Conservation (phyloP, 1,284 basidiomycete species). For the Fomitiporia mediterranea region DNA sequence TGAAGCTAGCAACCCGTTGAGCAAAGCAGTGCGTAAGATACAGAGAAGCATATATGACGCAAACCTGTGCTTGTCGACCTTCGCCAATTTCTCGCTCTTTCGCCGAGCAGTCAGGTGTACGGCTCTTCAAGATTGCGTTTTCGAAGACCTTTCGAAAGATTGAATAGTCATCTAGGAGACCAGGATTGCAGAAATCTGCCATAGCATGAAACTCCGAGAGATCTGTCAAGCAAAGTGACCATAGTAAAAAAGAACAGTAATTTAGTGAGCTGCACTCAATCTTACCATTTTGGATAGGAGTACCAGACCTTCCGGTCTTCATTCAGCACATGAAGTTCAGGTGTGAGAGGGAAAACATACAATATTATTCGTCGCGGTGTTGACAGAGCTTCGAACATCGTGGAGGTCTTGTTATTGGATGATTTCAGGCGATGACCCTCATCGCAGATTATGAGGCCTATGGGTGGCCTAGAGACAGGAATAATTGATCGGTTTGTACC, state of each 20-base stretch:
- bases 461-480: slow-evolving; percentile 57
- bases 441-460: slow-evolving; percentile 94
- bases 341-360: too few relatives aligned
- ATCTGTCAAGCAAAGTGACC: too few relatives aligned
- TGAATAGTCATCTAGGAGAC: slow-evolving; percentile 77
- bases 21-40: background rate
- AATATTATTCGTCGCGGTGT: slow-evolving; percentile 81
- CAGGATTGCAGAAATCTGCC: slow-evolving; percentile 95
- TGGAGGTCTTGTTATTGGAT: slow-evolving; percentile 86
- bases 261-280: too few relatives aligned
- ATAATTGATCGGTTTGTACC: background rate
- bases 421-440: slow-evolving; percentile 97
- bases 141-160: slow-evolving; percentile 83
- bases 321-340: too few relatives aligned
- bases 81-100: slow-evolving; percentile 76
- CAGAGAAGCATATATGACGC: slow-evolving; percentile 10
- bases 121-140: slow-evolving; percentile 82
- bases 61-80: slow-evolving; percentile 67
- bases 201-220: slow-evolving; percentile 94
- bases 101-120: slow-evolving; percentile 68
- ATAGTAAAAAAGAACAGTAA: too few relatives aligned
- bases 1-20: slow-evolving; percentile 49
- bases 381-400: slow-evolving; percentile 78
- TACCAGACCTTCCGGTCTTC: too few relatives aligned
- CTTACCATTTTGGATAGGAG: slow-evolving; percentile 97